Base-by-base conservation (phyloP, 75 land plant species). In the Gnetum montanum region DNA sequence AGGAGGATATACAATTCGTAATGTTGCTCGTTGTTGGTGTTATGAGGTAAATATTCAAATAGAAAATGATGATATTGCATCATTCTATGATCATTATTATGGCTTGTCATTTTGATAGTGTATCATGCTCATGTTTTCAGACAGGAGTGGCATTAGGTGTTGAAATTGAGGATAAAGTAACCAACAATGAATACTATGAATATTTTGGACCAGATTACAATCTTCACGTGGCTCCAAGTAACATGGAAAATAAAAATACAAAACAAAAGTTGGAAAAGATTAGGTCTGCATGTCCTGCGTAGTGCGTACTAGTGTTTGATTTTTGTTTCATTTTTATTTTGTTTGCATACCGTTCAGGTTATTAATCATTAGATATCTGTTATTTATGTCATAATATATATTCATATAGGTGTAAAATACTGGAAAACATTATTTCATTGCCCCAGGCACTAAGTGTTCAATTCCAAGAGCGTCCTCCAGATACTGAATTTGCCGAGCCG, bases 181-280 rank as follows among this genome's bases (percentile, higher is more conserved):
- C 91, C 6, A 60, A 70, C 46, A 66, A 83, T 63, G 91, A 83
- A 33, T 83, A 86, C 66, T 83, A 70, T 62, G 91, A 86, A 65
- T 83, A 83, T 45, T 86, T 83, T 73, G 91, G 91, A 10, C 91
- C 91, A 35, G 91, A 86, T 59, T 83, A 86, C 43, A 73, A 77
- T 24, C 88, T 86, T 44, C 91, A 86, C 47, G 68, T 86, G 58
- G 68, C 83, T 58, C 84, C 91, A 60, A 67, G 75, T 67, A 83
- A 69, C 70, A 83, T 83, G 91, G 87, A 79, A 58, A 86, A 86
- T 49, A 65, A 73, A 45, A 86, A 86, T 36, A 34, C 79, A 3
- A 61, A 27, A 13, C 34, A 25, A 29, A 47, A 61, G 20, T 50
- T 86, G 68, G 88, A 86, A 8, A 46, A 38, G 19, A 69, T 83